phyloP scores from a whole-genome alignment of 164 flowering plant genomes.

The Cinnamomum chago region DNA sequence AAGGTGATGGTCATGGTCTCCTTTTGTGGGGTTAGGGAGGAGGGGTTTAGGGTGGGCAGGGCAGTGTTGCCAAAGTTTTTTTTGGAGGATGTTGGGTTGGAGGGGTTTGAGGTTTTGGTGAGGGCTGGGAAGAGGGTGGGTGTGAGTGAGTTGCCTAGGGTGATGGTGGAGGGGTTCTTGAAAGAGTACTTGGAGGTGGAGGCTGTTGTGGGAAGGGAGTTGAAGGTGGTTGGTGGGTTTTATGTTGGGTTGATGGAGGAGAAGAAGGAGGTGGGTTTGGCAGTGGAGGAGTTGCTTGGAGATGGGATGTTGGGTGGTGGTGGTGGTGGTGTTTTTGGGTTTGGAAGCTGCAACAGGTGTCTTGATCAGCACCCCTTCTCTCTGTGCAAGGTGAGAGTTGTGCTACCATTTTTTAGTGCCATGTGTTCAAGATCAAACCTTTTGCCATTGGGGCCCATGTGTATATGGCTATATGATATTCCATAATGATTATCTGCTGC shows the following conservation, averaged over 20 bases:
- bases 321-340: slow-evolving; percentile 15
- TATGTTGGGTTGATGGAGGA: slow-evolving; percentile 38
- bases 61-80: slow-evolving; percentile 62
- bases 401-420: background rate
- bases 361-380: slow-evolving; percentile 19
- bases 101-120: slow-evolving; percentile 39
- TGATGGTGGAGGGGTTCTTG: slow-evolving; percentile 62
- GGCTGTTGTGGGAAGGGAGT: slow-evolving; percentile 38
- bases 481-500: no score
- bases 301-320: slow-evolving; percentile 11
- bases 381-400: slow-evolving; percentile 22
- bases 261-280: slow-evolving; percentile 2
- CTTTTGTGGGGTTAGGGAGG: slow-evolving; percentile 46
- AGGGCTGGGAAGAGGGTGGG: slow-evolving; percentile 31
- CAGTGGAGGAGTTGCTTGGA: slow-evolving; percentile 13
- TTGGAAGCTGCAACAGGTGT: slow-evolving; percentile 17
- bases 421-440: background rate
- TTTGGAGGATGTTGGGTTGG: slow-evolving; percentile 45
- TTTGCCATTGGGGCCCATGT: background rate
- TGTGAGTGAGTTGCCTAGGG: slow-evolving; percentile 42
- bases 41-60: slow-evolving; percentile 35
- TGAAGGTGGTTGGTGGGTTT: slow-evolving; percentile 32
- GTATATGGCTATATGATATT: background rate
- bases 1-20: slow-evolving; percentile 51
- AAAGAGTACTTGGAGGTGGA: slow-evolving; percentile 49